Evolutionary conservation across 768 basidiomycete species (phyloP).

Genomic region (Hysterangium stoloniferum): DNA sequence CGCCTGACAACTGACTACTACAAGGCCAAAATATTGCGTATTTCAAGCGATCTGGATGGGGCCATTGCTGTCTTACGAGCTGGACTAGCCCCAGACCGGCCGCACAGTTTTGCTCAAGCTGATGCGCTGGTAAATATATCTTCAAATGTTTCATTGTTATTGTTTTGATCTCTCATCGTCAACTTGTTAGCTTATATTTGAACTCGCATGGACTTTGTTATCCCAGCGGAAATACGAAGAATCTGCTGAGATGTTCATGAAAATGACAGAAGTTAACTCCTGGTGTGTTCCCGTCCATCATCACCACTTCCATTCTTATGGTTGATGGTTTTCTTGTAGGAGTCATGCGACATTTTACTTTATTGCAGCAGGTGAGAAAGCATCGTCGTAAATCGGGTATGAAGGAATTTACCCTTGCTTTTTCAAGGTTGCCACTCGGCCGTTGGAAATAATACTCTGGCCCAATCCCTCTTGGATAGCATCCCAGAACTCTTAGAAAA

Average conservation of each 20-base stretch:
- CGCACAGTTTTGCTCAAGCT: constrained; percentile 58
- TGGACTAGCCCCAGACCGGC: constrained; percentile 46
- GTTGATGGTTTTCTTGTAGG: constrained; percentile 30
- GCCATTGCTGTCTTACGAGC: constrained; percentile 56
- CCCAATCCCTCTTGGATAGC: constrained; percentile 51
- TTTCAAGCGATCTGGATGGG: constrained; percentile 54
- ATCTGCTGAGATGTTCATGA: constrained; percentile 57
- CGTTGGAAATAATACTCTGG: constrained; percentile 44
- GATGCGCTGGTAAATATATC: constrained; percentile 50
- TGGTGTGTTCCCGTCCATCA: constrained; percentile 40
- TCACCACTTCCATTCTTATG: background rate
- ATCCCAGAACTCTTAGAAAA: constrained; percentile 54
- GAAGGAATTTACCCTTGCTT: background rate
- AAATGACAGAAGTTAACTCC: constrained; percentile 56
- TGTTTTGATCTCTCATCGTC: too few relatives aligned
- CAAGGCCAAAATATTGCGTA: constrained; percentile 69
- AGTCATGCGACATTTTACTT: constrained; percentile 76
- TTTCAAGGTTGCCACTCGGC: constrained; percentile 54
- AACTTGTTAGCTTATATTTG: constrained; percentile 53
- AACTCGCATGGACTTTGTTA: constrained; percentile 71
- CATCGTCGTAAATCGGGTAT: background rate
- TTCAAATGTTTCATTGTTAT: background rate
- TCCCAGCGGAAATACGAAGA: constrained; percentile 58
- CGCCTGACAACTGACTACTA: background rate
- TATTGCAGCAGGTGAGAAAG: constrained; percentile 52